Conservation (phyloP, 108 stramenopile genomes). For the Skeletonema grethae region DNA sequence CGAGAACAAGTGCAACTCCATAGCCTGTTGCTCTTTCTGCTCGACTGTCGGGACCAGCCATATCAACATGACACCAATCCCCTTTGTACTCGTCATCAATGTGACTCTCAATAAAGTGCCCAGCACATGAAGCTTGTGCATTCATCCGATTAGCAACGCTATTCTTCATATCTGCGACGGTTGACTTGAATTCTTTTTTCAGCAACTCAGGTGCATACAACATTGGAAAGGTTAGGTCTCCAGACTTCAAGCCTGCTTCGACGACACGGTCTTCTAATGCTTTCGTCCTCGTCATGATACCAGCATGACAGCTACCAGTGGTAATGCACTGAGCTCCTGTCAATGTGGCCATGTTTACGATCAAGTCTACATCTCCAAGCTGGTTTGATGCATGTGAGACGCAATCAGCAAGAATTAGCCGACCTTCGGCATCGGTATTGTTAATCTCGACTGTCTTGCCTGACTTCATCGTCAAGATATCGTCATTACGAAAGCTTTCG, state of each 20-base stretch:
- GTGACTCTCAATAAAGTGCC: conserved; percentile 89
- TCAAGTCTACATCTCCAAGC: conserved; percentile 51
- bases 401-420: conserved; percentile 82
- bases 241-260: conserved; percentile 52
- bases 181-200: conserved; percentile 75
- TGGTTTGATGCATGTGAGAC: conserved; percentile 82
- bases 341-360: conserved; percentile 91
- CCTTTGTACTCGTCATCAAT: conserved; percentile 56
- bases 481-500: conserved; percentile 84
- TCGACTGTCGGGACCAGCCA: conserved; percentile 71
- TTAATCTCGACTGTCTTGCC: conserved; percentile 85
- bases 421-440: conserved; percentile 92
- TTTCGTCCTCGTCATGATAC: conserved; percentile 71
- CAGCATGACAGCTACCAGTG: conserved; percentile 86
- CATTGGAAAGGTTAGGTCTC: conserved; percentile 82
- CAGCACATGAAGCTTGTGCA: conserved; percentile 89
- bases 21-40: conserved; percentile 75
- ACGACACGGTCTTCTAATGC: conserved; percentile 62
- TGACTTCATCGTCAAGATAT: conserved; percentile 62
- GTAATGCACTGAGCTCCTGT: conserved; percentile 88
- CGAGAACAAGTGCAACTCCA: conserved; percentile 64
- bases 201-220: conserved; percentile 84
- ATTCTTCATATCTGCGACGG: conserved; percentile 93
- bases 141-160: conserved; percentile 81
- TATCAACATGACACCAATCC: conserved; percentile 91